Evolutionary conservation across 768 basidiomycete species (phyloP).

Genomic region (Lentinula edodes): DNA sequence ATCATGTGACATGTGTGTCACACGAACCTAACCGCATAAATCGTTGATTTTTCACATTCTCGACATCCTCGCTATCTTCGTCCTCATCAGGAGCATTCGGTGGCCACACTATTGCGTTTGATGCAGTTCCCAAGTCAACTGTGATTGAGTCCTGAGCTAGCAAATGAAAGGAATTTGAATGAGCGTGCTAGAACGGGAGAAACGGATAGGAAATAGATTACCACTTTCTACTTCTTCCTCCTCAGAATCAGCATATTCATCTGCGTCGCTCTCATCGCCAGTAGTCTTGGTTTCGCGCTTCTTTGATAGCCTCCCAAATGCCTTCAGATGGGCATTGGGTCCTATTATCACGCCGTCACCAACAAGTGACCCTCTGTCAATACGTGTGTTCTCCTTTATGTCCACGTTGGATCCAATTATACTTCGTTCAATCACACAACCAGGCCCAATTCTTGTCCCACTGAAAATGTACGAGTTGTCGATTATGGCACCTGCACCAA

Average conservation of each 20-base stretch:
- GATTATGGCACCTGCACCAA: conserved; percentile 69
- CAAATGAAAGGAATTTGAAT: neutral
- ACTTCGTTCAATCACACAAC: conserved; percentile 67
- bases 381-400: conserved; percentile 57
- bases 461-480: conserved; percentile 82
- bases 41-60: conserved; percentile 56
- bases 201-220: conserved; percentile 27
- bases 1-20: neutral
- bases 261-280: conserved; percentile 28
- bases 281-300: conserved; percentile 29
- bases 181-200: neutral
- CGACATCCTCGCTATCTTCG: conserved; percentile 55
- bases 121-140: conserved; percentile 55
- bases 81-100: conserved; percentile 57
- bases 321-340: conserved; percentile 55
- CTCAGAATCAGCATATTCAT: conserved; percentile 41
- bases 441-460: conserved; percentile 62
- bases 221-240: conserved; percentile 64
- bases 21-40: conserved; percentile 69
- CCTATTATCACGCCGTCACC: conserved; percentile 81
- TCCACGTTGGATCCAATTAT: conserved; percentile 78
- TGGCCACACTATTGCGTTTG: conserved; percentile 84
- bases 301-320: conserved; percentile 72
- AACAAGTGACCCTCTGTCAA: conserved; percentile 77
- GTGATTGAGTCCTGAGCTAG: conserved; percentile 45